Base-by-base conservation (phyloP, 371 early-diverging fungal genomes). In the Rhizopus microsporus region DNA sequence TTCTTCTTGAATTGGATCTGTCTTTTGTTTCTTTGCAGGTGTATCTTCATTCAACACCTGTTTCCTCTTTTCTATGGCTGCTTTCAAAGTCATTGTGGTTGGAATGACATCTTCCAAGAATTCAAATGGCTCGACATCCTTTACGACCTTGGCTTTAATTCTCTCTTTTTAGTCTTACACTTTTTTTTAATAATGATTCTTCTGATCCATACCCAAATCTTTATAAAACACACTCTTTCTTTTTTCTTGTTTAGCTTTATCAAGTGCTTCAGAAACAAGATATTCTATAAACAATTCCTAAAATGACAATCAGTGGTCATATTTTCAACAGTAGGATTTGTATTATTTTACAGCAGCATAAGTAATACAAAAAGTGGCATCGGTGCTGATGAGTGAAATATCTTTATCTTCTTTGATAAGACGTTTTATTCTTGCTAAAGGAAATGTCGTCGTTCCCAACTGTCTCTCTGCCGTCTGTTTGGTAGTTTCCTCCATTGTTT, bases 351-450 rank as follows among this genome's bases (percentile, higher is more conserved):
- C 89, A 37, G 93, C 88, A 10, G 93, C 93, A 50, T 82, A 72
- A 4, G 90, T 77, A 42, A 93, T 87, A 54, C 91, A 75, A 51
- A 88, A 91, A 7, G 89, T 83, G 10, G 91, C 89, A 47, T 93
- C 93, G 8, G 85, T 72, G 56, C 85, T 84, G 67, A 88, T 82
- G 39, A 83, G 70, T 5, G 71, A 65, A 2, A 93, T 78, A 49
- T 90, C 93, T 67, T 85, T 87, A 68, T 93, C 93, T 63, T 89
- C 90, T 59, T 89, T 91, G 67, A 93, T 89, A 58, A 93, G 87
- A 35, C 90, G 83, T 51, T 89, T 87, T 53, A 93, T 85, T 56
- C 93, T 81, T n/a, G 93, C 88, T 12, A 82, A 65, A 2, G 92
- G 92, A 32, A 91, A 65, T 34, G 74, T 72, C 1, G 85, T 82